Percentiles rank a stretch among this genome's conserved stretches.
phyloP scores from a whole-genome alignment of 306 rosid species.

The Trichosanthes truncata region DNA sequence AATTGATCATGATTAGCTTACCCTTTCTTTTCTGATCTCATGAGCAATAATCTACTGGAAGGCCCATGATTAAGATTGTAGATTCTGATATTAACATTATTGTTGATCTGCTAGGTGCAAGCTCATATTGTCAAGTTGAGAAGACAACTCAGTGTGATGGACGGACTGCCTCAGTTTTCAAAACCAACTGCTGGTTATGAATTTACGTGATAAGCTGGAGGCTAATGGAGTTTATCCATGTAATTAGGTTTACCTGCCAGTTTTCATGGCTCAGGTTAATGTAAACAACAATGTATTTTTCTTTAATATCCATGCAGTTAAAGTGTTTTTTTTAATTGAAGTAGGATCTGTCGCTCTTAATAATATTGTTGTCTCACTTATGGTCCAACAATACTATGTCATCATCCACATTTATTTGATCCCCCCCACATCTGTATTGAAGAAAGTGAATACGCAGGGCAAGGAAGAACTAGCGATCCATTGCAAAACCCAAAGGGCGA shows the following conservation, averaged over 20 bases:
- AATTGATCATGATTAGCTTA: background rate
- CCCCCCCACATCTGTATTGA: background rate
- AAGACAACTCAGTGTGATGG: slow-evolving; percentile 74
- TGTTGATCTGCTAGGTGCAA: slow-evolving; percentile 62
- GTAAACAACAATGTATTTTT: slow-evolving; percentile 1
- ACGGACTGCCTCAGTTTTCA: slow-evolving; percentile 60
- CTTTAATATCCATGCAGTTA: background rate
- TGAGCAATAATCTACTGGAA: background rate
- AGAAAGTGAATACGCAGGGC: background rate
- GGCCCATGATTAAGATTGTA: background rate
- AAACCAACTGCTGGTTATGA: slow-evolving; percentile 68
- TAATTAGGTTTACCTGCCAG: slow-evolving; percentile 4
- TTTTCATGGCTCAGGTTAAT: background rate
- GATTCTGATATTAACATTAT: slow-evolving; percentile 6
- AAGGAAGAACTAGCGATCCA: background rate
- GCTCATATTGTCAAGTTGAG: slow-evolving; percentile 76
- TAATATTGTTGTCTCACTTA: background rate
- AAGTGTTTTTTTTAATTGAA: background rate
- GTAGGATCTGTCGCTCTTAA: background rate
- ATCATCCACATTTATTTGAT: background rate
- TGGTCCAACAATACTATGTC: background rate
- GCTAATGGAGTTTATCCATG: background rate
- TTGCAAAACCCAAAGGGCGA: background rate
- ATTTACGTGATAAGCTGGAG: background rate
- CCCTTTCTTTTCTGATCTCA: background rate